Evolutionary conservation across 495 filamentous ascomycete species (phyloP), one percentile per base, ranked within the genome.

Genomic region (Penicillium waksmanii): DNA sequence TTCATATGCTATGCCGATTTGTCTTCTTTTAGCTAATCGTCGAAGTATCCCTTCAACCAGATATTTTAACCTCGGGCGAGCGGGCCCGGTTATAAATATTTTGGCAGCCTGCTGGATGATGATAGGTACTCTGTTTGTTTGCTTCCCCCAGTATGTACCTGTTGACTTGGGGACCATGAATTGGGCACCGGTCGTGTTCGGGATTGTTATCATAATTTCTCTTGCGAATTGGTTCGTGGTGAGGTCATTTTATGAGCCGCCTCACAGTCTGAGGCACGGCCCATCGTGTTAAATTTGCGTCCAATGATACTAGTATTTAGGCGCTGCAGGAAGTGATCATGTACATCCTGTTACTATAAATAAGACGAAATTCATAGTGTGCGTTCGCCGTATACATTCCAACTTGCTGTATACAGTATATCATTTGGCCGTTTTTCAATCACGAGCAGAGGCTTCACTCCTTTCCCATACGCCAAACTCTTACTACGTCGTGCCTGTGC

Each of bases 161-260:
- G 73, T 80, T 21, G 71, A 68, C 4, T 53, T 58, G 5, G 48
- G 70, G 23, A 82, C 67, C 43, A 80, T 83, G 75, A 83, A 84
- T 59, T 84, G 65, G 65, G 57, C 57, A 15, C n/a, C 34, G 13
- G 44, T 42, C 6, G 12, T 35, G 10, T 0, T 19, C 13, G 46
- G 15, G 17, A 35, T 40, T 21, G 33, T 35, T 19, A 25, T 58
- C 18, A 1, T 4, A 13, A 38, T 58, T 17, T 9, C 21, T 42
- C 3, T 17, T 17, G 34, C 38, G 1, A 58, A 58, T 38, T 51
- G 48, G 48, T n/a, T 27, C 3, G 11, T 43, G 40, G 40, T 43
- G 40, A 43, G 40, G 40, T 15, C 40, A 43, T 43, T 43, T 43
- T 43, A 43, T 43, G 40, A 43, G 40, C 12, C 13, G 13, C 40